Evolutionary conservation across 768 basidiomycete species (phyloP), one percentile per base, ranked within the genome.

Genomic region (Lactarius sanguifluus): DNA sequence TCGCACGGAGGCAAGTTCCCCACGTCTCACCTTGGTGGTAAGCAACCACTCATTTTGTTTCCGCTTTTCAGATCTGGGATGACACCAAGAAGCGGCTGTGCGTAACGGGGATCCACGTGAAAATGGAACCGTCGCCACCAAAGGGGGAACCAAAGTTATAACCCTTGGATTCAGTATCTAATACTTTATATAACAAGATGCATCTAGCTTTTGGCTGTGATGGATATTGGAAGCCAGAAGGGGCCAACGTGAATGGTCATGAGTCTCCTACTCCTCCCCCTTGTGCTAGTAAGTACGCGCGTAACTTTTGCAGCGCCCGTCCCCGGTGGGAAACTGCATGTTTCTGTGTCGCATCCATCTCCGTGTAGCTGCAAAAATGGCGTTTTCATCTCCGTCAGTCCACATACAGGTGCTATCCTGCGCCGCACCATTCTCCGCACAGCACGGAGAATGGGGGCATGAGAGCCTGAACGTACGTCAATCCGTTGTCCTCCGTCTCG

Each of bases 401-500:
- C 7, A 30, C 36, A 36, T 36, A 36, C 36, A 36, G 36, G 36
- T 36, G 12, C 36, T 36, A 36, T 36, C 3, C 4, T 36, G 23
- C 15, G 45, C 13, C 8, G 5, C n/a, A 47, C 23, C 12, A 32
- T n/a, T 61, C 59, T 58, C 30, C 52, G 38, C 58, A 45, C 13
- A 1, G 5, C 50, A 10, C n/a, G 45, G 40, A 56, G 47, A 34
- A 61, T 32, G 25, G 34, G 18, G 47, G 47, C 23, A 73, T 7
- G 23, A 23, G 47, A 25, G 13, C 12, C 13, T 6, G 23, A 25
- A 50, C 81, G 66, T 68, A 96, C 91, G 96, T 98, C 76, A 86
- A 81, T 8, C 88, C 87, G n/a, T 83, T 86, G 12, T 85, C 89
- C 58, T 85, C 80, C 0, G 91, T 91, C 74, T 94, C 85, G 73